These are phyloP conservation scores for Solanum verrucosum DNA, from an alignment of 257 asterid species.

Conservation along the genomic window DNA sequence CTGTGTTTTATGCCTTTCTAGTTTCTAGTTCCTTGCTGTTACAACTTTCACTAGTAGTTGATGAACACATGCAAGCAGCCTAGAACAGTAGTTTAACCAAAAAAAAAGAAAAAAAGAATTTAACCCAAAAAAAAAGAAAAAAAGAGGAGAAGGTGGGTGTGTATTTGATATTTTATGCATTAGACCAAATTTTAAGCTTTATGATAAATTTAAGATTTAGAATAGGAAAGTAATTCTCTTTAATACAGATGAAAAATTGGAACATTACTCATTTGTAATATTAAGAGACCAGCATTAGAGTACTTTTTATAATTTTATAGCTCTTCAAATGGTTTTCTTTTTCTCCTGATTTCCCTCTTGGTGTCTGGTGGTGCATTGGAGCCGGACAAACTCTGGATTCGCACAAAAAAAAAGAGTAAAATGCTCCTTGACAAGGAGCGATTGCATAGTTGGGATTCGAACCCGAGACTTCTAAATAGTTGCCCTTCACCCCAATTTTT, in stretches of 20 bases:
- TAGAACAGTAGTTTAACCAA: neutral
- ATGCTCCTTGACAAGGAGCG: neutral
- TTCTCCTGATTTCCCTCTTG: neutral
- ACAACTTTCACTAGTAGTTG: neutral
- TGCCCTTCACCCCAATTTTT: neutral
- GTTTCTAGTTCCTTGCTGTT: conserved; percentile 14
- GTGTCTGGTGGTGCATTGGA: neutral
- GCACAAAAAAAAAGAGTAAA: neutral
- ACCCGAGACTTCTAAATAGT: neutral
- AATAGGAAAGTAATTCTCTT: neutral
- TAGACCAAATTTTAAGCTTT: neutral
- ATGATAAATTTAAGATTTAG: neutral
- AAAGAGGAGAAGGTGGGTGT: too few relatives aligned
- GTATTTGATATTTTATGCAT: neutral
- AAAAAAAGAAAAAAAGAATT: neutral
- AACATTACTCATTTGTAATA: neutral
- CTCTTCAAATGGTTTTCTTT: neutral
- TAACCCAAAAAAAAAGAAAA: neutral
- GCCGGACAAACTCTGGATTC: neutral
- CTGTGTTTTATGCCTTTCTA: conserved; percentile 48
- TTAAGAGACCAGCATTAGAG: neutral
- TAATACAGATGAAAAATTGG: neutral
- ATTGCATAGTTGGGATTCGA: neutral
- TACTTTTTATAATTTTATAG: neutral
- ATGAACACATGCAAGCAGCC: neutral